These are phyloP conservation scores for Cryptococcus sp. DNA, from an alignment of 1,284 basidiomycete genomes.

Conservation along the genomic window DNA sequence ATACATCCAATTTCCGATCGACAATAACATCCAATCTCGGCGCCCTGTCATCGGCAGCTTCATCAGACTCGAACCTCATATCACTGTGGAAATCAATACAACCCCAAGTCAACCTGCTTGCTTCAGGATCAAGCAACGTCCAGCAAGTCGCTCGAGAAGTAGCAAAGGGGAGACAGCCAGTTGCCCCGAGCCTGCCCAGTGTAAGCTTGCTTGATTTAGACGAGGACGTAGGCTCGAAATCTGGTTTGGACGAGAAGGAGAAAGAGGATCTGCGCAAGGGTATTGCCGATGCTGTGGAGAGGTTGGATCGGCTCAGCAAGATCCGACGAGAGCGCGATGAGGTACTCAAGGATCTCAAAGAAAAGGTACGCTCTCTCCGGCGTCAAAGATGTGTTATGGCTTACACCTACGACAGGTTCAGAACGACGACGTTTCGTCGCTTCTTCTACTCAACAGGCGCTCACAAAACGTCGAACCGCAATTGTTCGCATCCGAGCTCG, in stretches of 20 bases:
- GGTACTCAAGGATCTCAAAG: constrained; percentile 89
- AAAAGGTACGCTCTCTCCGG: constrained; percentile 53
- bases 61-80: constrained; percentile 75
- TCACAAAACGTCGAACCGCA: constrained; percentile 80
- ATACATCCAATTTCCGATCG: constrained; percentile 71
- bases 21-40: constrained; percentile 78
- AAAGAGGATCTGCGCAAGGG: constrained; percentile 65
- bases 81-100: constrained; percentile 73
- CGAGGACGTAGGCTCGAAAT: constrained; percentile 58
- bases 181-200: constrained; percentile 57
- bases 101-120: constrained; percentile 68
- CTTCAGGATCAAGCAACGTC: constrained; percentile 54
- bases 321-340: constrained; percentile 81
- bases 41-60: constrained; percentile 73
- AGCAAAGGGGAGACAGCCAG: constrained; percentile 56
- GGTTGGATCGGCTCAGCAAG: constrained; percentile 73
- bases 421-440: constrained; percentile 92
- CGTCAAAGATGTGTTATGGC: not conserved
- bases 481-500: constrained; percentile 87
- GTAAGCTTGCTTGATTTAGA: constrained; percentile 62
- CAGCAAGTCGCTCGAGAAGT: constrained; percentile 69
- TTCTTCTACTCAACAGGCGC: constrained; percentile 87
- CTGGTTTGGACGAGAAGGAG: constrained; percentile 59
- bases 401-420: constrained; percentile 66
- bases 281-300: constrained; percentile 76